Conservation (phyloP, 805 yeast species). For the Candida xiaguanensis region DNA sequence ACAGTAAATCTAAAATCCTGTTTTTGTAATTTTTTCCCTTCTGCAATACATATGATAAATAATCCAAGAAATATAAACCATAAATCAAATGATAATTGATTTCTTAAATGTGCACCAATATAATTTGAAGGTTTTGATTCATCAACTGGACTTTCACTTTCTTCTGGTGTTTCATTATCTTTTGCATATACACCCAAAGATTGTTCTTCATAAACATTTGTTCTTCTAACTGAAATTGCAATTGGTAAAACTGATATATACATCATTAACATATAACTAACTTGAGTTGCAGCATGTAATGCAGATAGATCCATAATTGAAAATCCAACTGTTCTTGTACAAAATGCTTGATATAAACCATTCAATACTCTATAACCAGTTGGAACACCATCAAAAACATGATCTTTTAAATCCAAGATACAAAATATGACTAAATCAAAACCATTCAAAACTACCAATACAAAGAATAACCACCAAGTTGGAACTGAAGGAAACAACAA, state of each 20-base stretch:
- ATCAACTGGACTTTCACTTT: constrained; percentile 22
- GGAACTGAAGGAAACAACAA: constrained; percentile 87
- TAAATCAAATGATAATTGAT: constrained; percentile 88
- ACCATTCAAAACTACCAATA: constrained; percentile 66
- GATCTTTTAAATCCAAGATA: constrained; percentile 63
- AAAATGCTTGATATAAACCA: constrained; percentile 87
- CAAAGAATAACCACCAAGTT: constrained; percentile 89
- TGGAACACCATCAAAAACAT: constrained; percentile 50
- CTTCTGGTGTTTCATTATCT: constrained; percentile 23
- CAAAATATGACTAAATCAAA: constrained; percentile 79
- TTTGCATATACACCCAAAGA: constrained; percentile 79
- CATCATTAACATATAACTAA: constrained; percentile 95
- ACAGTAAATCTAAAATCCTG: constrained; percentile 51
- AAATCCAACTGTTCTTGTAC: constrained; percentile 94
- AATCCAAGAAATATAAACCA: constrained; percentile 90
- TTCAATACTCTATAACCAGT: constrained; percentile 69
- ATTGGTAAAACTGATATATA: constrained; percentile 93
- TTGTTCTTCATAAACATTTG: constrained; percentile 97
- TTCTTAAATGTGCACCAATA: constrained; percentile 82
- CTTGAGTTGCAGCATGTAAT: constrained; percentile 89
- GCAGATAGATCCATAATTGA: constrained; percentile 62
- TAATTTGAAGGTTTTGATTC: constrained; percentile 54
- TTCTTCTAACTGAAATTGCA: constrained; percentile 93
- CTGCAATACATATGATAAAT: constrained; percentile 83
- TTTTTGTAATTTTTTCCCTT: constrained; percentile 56